Evolutionary conservation across 1,284 basidiomycete genomes (phyloP).

Genomic region (Rhizoctonia solani): DNA sequence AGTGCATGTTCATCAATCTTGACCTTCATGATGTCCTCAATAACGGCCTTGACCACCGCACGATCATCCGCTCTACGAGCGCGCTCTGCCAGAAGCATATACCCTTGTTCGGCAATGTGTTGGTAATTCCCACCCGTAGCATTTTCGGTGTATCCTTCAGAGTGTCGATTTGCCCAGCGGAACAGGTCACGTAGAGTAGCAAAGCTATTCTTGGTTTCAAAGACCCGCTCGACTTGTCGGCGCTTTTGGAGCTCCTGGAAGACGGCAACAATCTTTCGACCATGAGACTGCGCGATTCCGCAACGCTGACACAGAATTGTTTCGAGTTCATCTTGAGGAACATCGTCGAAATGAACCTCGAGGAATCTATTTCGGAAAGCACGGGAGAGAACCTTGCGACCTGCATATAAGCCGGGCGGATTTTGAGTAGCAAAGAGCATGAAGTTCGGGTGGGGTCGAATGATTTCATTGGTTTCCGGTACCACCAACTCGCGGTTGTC

Average conservation of each 20-base stretch:
- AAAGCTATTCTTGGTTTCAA: constrained; percentile 97
- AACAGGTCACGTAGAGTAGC: constrained; percentile 97
- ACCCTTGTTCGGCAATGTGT: constrained; percentile 93
- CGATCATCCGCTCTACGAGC: constrained; percentile 86
- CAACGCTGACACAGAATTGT: constrained; percentile 89
- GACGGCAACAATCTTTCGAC: constrained; percentile 86
- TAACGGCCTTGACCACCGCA: constrained; percentile 85
- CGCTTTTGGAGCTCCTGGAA: constrained; percentile 94
- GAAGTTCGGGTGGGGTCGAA: constrained; percentile 93
- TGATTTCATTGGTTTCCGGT: constrained; percentile 94
- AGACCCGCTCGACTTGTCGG: constrained; percentile 87
- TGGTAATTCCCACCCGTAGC: constrained; percentile 78
- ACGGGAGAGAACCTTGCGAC: constrained; percentile 91
- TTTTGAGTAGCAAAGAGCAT: constrained; percentile 99
- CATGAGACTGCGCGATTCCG: constrained; percentile 90
- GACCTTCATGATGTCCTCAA: constrained; percentile 91
- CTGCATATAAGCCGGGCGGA: constrained; percentile 96
- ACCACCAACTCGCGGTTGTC: constrained; percentile 97
- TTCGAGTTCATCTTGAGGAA: constrained; percentile 92
- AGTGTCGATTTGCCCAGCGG: constrained; percentile 84
- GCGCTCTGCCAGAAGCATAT: constrained; percentile 96
- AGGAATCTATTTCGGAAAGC: constrained; percentile 99
- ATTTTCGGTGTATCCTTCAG: constrained; percentile 47
- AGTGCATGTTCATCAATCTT: constrained; percentile 71
- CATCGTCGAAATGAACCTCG: constrained; percentile 97